Evolutionary conservation across 108 stramenopile genomes (phyloP), one percentile per base, ranked within the genome.

Genomic region (Fragilaria radians): DNA sequence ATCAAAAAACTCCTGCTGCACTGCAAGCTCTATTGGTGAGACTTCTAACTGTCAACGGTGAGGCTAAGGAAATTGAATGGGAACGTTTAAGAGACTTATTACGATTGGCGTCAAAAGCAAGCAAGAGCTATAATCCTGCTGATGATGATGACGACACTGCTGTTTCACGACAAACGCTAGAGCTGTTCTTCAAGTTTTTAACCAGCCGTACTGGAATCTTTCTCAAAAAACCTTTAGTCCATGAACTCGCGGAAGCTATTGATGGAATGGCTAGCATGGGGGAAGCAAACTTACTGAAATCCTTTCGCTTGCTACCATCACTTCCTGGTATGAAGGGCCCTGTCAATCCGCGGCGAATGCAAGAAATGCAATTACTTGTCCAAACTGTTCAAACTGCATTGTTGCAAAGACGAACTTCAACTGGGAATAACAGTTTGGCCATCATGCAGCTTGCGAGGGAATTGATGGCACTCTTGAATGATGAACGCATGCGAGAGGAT

Each of bases 201-300:
- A 88, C 85, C 22, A 86, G 84, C 61, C 68, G 80, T 48, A 74
- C 88, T 26, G 92, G 92, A 26, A 45, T 86, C 5, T 93, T 93
- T 55, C 53, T 93, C 48, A 89, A 88, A 63, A 77, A 80, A 53
- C 92, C 92, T 9, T 68, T 93, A 26, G 83, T 88, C 21, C 86
- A 84, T 45, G 92, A 93, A 60, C 63, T 93, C 3, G 85, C 86
- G 28, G 82, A 88, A 58, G 77, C 85, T 0, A 82, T 93, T 61
- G 88, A 93, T 62, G 83, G 91, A 0, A 83, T 86, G 77, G 89
- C 89, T 9, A 91, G 89, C 65, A 83, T 87, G 30, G 83, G 85
- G 5, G 89, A 91, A 65, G 78, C 72, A 24, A 79, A 82, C 52
- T 55, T 91, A 30, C 68, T 85, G 34, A 70, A 59, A 45, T 33